Evolutionary conservation across 2,329 filamentous ascomycete species (phyloP).

Genomic region (Claviceps spartinae): DNA sequence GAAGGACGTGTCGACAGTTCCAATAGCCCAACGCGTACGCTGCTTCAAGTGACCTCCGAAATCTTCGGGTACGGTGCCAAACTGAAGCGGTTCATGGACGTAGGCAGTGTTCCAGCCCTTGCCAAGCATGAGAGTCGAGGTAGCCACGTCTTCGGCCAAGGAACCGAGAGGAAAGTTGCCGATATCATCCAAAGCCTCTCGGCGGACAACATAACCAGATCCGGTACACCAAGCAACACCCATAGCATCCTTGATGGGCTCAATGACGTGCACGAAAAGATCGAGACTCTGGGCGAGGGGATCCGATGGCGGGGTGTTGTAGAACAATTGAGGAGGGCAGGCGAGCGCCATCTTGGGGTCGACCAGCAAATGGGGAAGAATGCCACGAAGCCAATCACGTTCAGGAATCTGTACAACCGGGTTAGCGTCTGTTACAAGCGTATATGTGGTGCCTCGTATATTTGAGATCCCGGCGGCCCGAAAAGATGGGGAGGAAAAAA

Average conservation of each 20-base stretch:
- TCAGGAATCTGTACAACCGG: slow-evolving; percentile 36
- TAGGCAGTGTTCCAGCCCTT: slow-evolving; percentile 50
- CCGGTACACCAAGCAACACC: slow-evolving; percentile 52
- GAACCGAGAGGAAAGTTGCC: slow-evolving; percentile 48
- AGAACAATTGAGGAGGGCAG: slow-evolving; percentile 50
- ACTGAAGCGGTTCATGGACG: slow-evolving; percentile 46
- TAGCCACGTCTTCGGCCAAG: slow-evolving; percentile 46
- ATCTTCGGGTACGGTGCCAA: slow-evolving; percentile 44
- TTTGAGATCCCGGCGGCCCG: no score
- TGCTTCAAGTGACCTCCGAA: slow-evolving; percentile 42
- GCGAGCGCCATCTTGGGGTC: slow-evolving; percentile 44
- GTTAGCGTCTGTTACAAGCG: no score
- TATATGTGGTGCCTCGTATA: no score
- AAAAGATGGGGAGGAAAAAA: not conserved
- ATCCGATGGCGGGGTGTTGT: slow-evolving; percentile 46
- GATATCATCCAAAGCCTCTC: slow-evolving; percentile 45
- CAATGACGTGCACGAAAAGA: slow-evolving; percentile 41
- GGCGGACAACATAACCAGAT: slow-evolving; percentile 46
- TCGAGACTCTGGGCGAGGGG: slow-evolving; percentile 44
- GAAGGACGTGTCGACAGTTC: slow-evolving; percentile 44
- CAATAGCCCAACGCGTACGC: slow-evolving; percentile 40
- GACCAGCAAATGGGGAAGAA: slow-evolving; percentile 44
- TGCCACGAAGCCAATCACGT: slow-evolving; percentile 42
- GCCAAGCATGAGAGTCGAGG: slow-evolving; percentile 43
- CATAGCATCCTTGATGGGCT: slow-evolving; percentile 35